A percentile compares a stretch with the other conserved stretches of the same genome.
Evolutionary conservation across 2,329 filamentous ascomycete genomes (phyloP).

Genomic region (Tolypocladium inflatum): DNA sequence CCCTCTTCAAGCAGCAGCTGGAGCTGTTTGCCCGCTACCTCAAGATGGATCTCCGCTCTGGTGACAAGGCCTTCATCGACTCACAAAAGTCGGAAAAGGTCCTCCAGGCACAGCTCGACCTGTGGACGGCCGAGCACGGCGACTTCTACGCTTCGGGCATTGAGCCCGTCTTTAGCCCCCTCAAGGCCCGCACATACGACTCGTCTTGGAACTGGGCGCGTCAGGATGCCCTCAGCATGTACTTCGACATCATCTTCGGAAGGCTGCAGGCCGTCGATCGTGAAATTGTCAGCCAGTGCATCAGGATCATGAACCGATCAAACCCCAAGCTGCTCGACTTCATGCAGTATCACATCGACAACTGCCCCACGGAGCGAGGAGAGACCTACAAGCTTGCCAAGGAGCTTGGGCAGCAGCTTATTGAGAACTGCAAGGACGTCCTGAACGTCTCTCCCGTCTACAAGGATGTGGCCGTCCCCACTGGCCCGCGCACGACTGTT

Average conservation of each 20-base stretch:
- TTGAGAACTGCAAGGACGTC: slow-evolving; percentile 95
- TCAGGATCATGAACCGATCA: slow-evolving; percentile 98
- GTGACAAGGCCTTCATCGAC: slow-evolving; percentile 83
- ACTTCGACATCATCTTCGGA: slow-evolving; percentile 98
- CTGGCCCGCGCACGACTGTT: slow-evolving; percentile 84
- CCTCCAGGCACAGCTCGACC: slow-evolving; percentile 84
- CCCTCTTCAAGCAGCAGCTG: slow-evolving; percentile 95
- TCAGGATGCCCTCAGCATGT: slow-evolving; percentile 96
- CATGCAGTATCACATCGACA: slow-evolving; percentile 99
- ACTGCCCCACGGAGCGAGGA: slow-evolving; percentile 91
- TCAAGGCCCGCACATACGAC: slow-evolving; percentile 95
- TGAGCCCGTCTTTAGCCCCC: slow-evolving; percentile 81
- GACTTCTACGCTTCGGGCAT: slow-evolving; percentile 95
- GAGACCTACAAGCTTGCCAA: slow-evolving; percentile 98
- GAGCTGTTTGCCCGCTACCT: slow-evolving; percentile 92
- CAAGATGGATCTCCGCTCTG: slow-evolving; percentile 93
- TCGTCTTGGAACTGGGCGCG: slow-evolving; percentile 99
- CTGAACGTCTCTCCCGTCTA: slow-evolving; percentile 76
- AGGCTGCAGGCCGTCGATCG: slow-evolving; percentile 87
- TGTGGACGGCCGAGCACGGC: slow-evolving; percentile 92
- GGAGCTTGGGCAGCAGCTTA: slow-evolving; percentile 82
- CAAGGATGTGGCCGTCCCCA: slow-evolving; percentile 91
- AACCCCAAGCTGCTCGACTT: slow-evolving; percentile 94
- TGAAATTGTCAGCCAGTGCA: slow-evolving; percentile 97
- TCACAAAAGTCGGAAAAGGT: slow-evolving; percentile 79